These are phyloP conservation scores for Chalciporus piperatus DNA, from an alignment of 768 basidiomycete genomes.

Conservation along the genomic window DNA sequence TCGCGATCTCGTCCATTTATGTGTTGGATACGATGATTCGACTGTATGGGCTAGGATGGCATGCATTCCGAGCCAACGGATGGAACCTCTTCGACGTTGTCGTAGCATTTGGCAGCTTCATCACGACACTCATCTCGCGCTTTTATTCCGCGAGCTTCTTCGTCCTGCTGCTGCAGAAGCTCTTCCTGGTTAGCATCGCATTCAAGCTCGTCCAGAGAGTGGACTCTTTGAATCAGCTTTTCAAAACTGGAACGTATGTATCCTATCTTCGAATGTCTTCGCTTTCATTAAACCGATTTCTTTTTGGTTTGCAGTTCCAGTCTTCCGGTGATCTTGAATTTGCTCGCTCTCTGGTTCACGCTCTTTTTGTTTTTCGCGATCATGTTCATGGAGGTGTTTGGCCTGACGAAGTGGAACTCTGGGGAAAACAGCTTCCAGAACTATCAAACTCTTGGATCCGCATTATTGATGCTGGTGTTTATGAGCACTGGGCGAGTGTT, in stretches of 20 bases:
- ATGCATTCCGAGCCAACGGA: slow-evolving; percentile 81
- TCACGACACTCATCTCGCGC: slow-evolving; percentile 74
- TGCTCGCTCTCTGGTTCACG: slow-evolving; percentile 85
- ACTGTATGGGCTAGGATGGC: slow-evolving; percentile 81
- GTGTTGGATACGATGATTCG: slow-evolving; percentile 74
- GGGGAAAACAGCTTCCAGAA: slow-evolving; percentile 70
- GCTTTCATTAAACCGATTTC: neutral
- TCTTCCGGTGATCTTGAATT: slow-evolving; percentile 78
- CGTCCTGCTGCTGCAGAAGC: slow-evolving; percentile 72
- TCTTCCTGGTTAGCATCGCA: slow-evolving; percentile 90
- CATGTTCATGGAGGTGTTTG: slow-evolving; percentile 86
- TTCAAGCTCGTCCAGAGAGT: slow-evolving; percentile 93
- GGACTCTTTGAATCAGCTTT: slow-evolving; percentile 87
- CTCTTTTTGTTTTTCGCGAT: slow-evolving; percentile 92
- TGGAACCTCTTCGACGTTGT: slow-evolving; percentile 93
- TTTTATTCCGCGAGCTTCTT: slow-evolving; percentile 49
- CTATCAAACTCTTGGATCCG: slow-evolving; percentile 73
- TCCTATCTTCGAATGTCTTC: neutral
- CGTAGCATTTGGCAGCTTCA: slow-evolving; percentile 76
- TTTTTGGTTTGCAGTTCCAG: slow-evolving; percentile 55
- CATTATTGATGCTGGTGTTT: slow-evolving; percentile 87
- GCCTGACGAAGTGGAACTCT: slow-evolving; percentile 80
- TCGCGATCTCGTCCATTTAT: slow-evolving; percentile 70
- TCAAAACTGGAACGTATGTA: slow-evolving; percentile 92
- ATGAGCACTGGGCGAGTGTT: slow-evolving; percentile 84